Percentiles rank a stretch among this genome's conserved stretches.
These are phyloP conservation scores for Fraxinus angustifolia DNA, from an alignment of 305 asterid genomes.

Conservation along the genomic window DNA sequence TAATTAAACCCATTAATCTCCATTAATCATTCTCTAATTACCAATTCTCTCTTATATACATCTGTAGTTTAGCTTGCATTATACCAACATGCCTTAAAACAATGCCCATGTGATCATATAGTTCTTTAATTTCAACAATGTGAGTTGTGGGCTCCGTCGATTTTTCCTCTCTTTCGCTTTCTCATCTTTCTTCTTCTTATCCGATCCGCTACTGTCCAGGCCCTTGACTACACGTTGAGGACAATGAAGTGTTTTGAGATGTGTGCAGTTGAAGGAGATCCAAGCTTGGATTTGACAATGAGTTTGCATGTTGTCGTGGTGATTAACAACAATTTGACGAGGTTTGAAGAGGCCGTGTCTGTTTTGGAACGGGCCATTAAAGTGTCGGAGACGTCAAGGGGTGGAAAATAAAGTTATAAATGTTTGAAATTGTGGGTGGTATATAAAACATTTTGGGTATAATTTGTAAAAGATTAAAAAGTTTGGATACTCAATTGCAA, in stretches of 20 bases:
- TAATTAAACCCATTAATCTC: too few species aligned
- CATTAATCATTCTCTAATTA: too few species aligned
- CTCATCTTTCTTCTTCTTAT: conserved; percentile 31
- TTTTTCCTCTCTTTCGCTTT: conserved; percentile 35
- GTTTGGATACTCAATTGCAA: too few species aligned
- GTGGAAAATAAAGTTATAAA: conserved; percentile 24
- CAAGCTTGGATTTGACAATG: conserved; percentile 84
- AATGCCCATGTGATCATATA: conserved; percentile 50
- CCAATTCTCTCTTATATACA: too few species aligned
- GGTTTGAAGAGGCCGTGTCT: conserved; percentile 84
- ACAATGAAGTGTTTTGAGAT: too few species aligned
- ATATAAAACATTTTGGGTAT: too few species aligned
- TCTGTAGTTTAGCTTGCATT: neutral
- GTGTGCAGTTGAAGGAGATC: conserved; percentile 46
- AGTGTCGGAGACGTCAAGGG: conserved; percentile 74
- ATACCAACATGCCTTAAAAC: conserved; percentile 68
- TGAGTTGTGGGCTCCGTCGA: conserved; percentile 29
- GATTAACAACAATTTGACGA: conserved; percentile 80
- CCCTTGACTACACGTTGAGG: too few species aligned
- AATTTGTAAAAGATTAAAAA: too few species aligned
- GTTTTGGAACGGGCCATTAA: conserved; percentile 80
- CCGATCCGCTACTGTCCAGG: conserved; percentile 16
- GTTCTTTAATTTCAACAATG: conserved; percentile 67
- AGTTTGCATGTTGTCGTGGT: conserved; percentile 80
- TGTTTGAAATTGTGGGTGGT: too few species aligned